These are phyloP conservation scores for Amanita exitialis DNA, from an alignment of 768 basidiomycete species.

Conservation along the genomic window DNA sequence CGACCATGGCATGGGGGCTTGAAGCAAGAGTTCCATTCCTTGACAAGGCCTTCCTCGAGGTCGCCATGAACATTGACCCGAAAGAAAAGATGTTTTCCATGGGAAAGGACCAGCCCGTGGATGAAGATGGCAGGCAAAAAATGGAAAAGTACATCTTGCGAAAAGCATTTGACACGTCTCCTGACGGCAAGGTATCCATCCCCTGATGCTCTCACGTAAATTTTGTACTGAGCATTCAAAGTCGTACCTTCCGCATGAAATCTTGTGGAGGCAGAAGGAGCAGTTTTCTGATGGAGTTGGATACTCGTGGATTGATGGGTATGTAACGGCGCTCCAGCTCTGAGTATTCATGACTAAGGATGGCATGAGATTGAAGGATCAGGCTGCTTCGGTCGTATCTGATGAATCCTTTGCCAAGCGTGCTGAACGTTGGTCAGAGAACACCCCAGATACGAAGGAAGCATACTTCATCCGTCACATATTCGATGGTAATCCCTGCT, in stretches of 20 bases:
- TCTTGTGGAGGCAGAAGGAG: conserved; percentile 98
- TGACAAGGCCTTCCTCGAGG: conserved; percentile 92
- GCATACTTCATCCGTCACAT: conserved; percentile 88
- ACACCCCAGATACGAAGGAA: conserved; percentile 93
- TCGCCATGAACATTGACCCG: conserved; percentile 84
- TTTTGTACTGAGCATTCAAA: conserved; percentile 15
- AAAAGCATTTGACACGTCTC: conserved; percentile 87
- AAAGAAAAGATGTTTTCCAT: conserved; percentile 85
- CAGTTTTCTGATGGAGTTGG: conserved; percentile 99
- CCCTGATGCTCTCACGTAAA: conserved; percentile 1
- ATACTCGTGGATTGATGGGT: conserved; percentile 99
- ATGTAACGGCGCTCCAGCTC: conserved; percentile 12
- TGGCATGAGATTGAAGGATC: conserved; percentile 60
- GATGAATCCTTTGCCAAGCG: conserved; percentile 75
- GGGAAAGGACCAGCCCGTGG: conserved; percentile 59
- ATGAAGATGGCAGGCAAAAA: conserved; percentile 77
- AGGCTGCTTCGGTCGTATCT: conserved; percentile 64
- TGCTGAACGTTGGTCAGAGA: conserved; percentile 63
- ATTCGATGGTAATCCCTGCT: conserved; percentile 57
- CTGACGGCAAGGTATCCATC: conserved; percentile 55
- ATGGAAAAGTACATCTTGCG: conserved; percentile 99
- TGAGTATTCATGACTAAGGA: conserved; percentile 1
- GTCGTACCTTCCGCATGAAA: conserved; percentile 90
- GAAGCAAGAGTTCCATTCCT: conserved; percentile 99
- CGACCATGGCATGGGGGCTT: conserved; percentile 99